These are phyloP conservation scores for Solioccasus polychromus DNA, from an alignment of 768 basidiomycete genomes.

Conservation along the genomic window DNA sequence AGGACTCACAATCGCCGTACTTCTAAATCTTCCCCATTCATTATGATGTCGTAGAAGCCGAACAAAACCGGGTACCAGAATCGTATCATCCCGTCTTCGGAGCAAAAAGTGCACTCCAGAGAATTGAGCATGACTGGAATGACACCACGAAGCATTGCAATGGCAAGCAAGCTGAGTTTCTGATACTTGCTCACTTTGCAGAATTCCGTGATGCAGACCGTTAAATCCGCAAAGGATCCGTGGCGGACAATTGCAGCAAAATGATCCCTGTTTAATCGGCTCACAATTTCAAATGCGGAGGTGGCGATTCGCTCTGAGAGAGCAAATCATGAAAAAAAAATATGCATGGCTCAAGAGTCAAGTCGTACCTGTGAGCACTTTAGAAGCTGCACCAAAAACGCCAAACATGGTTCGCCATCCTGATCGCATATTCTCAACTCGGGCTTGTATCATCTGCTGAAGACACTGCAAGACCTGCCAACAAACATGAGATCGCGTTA, in stretches of 20 bases:
- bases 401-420: constrained; percentile 99
- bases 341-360: not conserved
- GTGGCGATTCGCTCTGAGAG: constrained; percentile 81
- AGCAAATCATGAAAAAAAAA: not conserved
- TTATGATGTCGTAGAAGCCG: constrained; percentile 99
- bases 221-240: constrained; percentile 94
- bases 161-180: constrained; percentile 94
- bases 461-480: constrained; percentile 90
- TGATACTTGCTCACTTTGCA: constrained; percentile 99
- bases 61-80: constrained; percentile 98
- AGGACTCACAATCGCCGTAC: constrained; percentile 85
- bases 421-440: constrained; percentile 92
- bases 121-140: constrained; percentile 89
- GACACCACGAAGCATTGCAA: constrained; percentile 91
- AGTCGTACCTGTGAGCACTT: constrained; percentile 75
- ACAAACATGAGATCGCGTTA: not conserved
- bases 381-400: constrained; percentile 95
- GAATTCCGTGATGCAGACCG: constrained; percentile 97
- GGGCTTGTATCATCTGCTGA: constrained; percentile 97
- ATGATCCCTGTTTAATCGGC: constrained; percentile 84
- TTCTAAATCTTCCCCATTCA: constrained; percentile 99
- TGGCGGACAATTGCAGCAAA: constrained; percentile 89
- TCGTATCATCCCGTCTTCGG: constrained; percentile 83
- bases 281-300: constrained; percentile 95
- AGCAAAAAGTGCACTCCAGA: constrained; percentile 57